Evolutionary conservation across 2,329 filamentous ascomycete genomes (phyloP).

Genomic region (Colletotrichum chlorophyti): DNA sequence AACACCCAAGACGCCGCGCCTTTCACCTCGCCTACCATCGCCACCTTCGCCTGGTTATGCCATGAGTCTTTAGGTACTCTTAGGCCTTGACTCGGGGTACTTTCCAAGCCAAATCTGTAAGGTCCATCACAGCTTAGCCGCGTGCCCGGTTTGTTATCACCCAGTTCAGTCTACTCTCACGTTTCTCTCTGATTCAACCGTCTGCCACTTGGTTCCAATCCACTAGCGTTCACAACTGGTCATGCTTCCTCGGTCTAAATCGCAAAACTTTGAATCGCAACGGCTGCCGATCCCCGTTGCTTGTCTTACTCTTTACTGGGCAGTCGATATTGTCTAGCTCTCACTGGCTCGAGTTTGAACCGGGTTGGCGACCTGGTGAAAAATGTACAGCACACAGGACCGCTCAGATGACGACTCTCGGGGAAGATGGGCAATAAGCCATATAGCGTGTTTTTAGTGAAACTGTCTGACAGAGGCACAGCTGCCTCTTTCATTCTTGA

Average conservation of each 20-base stretch:
- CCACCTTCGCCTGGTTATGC: too few species aligned
- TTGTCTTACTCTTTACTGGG: background rate
- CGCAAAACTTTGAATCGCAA: slow-evolving; percentile 23
- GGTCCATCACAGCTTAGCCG: background rate
- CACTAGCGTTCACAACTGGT: background rate
- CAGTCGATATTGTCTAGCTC: background rate
- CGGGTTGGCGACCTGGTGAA: slow-evolving; percentile 1
- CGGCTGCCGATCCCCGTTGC: slow-evolving; percentile 21
- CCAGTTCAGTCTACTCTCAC: slow-evolving; percentile 19
- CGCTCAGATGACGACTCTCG: slow-evolving; percentile 20
- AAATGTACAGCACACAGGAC: slow-evolving; percentile 4
- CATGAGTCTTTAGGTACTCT: too few species aligned
- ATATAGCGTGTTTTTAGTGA: slow-evolving; percentile 17
- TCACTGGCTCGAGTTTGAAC: background rate
- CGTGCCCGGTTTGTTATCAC: too few species aligned
- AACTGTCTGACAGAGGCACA: slow-evolving; percentile 11
- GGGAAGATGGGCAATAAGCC: background rate
- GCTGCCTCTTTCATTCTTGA: slow-evolving; percentile 13
- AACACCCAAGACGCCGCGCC: too few species aligned
- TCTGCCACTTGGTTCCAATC: slow-evolving; percentile 14
- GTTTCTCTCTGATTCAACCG: slow-evolving; percentile 11
- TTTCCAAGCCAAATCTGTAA: background rate
- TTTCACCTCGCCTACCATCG: too few species aligned
- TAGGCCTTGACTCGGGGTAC: too few species aligned
- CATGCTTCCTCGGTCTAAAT: slow-evolving; percentile 14